phyloP scores from a whole-genome alignment of 306 rosid species.

The Arachis hypogaea region DNA sequence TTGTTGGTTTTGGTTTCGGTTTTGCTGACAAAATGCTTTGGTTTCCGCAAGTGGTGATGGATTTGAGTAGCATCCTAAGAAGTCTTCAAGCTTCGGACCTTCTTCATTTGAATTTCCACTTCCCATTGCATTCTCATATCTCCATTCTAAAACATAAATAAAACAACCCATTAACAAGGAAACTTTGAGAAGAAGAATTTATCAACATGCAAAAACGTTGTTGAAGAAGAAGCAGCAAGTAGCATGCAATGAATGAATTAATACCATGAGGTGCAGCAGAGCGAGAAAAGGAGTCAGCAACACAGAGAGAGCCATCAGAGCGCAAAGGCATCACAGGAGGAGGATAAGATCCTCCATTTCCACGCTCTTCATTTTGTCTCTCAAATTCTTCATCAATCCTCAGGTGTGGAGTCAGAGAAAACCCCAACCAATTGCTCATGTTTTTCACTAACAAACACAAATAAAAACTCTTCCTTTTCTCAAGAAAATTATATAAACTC shows the following conservation, averaged over 20 bases:
- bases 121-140: slow-evolving; percentile 61
- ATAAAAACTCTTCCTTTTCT: slow-evolving; percentile 7
- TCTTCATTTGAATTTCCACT: slow-evolving; percentile 56
- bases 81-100: slow-evolving; percentile 94
- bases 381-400: slow-evolving; percentile 76
- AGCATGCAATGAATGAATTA: slow-evolving; percentile 24
- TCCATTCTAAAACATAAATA: slow-evolving; percentile 62
- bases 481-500: slow-evolving; percentile 19
- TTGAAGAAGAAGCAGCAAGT: too few relatives aligned
- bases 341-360: slow-evolving; percentile 32
- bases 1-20: slow-evolving; percentile 49
- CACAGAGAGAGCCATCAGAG: slow-evolving; percentile 93
- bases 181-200: not conserved
- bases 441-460: slow-evolving; percentile 16
- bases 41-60: slow-evolving; percentile 51
- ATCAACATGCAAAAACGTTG: slow-evolving; percentile 43
- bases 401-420: slow-evolving; percentile 90
- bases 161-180: not conserved
- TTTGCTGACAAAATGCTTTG: slow-evolving; percentile 53
- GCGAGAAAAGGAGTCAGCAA: slow-evolving; percentile 59
- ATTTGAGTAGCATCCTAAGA: slow-evolving; percentile 89
- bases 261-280: slow-evolving; percentile 62
- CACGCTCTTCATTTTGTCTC: slow-evolving; percentile 54
- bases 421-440: slow-evolving; percentile 94
- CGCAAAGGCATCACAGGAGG: slow-evolving; percentile 75